Evolutionary conservation across 2,329 filamentous ascomycete species (phyloP).

Genomic region (Neonectria coccinea): DNA sequence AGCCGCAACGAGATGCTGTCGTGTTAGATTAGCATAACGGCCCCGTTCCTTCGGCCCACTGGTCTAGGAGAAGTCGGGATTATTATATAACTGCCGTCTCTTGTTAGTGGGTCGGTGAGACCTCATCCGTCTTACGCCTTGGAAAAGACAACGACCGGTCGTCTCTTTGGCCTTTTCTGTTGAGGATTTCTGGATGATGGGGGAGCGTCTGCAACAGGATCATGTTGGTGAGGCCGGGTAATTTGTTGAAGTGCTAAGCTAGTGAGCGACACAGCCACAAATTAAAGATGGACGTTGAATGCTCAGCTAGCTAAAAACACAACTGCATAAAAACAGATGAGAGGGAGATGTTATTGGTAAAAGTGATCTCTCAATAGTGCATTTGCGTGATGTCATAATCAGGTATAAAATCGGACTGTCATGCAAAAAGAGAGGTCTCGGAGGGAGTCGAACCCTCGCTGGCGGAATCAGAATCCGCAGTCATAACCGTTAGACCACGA

Average conservation of each 20-base stretch:
- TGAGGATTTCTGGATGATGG: slow-evolving; percentile 1
- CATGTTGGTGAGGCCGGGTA: not conserved
- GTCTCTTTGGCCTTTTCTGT: not conserved
- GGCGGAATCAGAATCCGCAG: slow-evolving; percentile 34
- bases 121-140: not conserved
- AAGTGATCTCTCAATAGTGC: not conserved
- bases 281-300: not conserved
- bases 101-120: not conserved
- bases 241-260: not conserved
- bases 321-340: not conserved
- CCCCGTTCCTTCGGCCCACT: slow-evolving; percentile 6
- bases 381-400: not conserved
- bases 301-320: not conserved
- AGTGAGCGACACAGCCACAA: not conserved
- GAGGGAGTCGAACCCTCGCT: slow-evolving; percentile 33
- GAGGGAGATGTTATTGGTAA: not conserved
- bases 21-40: slow-evolving; percentile 36
- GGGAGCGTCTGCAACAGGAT: not conserved
- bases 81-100: slow-evolving; percentile 23
- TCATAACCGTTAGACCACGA: slow-evolving; percentile 33
- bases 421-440: slow-evolving; percentile 21
- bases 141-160: not conserved
- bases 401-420: not conserved
- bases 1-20: not conserved
- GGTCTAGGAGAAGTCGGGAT: not conserved